Evolutionary conservation across 192 early-diverging fungal species (phyloP).

Genomic region (Rhizophagus sp.): DNA sequence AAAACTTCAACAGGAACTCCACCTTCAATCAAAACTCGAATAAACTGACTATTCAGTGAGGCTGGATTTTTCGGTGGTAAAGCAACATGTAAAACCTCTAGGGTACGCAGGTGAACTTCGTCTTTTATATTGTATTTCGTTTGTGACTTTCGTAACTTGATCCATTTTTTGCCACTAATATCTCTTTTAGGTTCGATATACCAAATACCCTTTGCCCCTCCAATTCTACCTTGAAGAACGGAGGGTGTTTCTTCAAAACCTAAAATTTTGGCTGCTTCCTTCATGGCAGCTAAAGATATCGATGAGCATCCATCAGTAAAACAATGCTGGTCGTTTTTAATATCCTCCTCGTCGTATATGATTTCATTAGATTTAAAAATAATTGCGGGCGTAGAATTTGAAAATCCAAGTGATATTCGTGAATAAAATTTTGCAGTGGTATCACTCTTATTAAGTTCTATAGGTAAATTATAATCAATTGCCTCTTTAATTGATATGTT

Average conservation of each 20-base stretch:
- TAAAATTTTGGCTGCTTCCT: slow-evolving; percentile 24
- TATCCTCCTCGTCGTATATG: slow-evolving; percentile 5
- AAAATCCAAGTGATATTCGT: slow-evolving; percentile 38
- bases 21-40: slow-evolving; percentile 31
- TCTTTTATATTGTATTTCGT: slow-evolving; percentile 31
- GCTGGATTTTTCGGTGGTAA: slow-evolving; percentile 24
- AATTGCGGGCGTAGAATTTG: slow-evolving; percentile 32
- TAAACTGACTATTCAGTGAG: slow-evolving; percentile 35
- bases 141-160: slow-evolving; percentile 35
- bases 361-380: slow-evolving; percentile 32
- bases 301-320: slow-evolving; percentile 42
- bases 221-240: slow-evolving; percentile 43
- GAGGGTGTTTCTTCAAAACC: slow-evolving; percentile 28
- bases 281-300: slow-evolving; percentile 38
- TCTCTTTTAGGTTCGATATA: slow-evolving; percentile 29
- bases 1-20: slow-evolving; percentile 32
- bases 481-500: slow-evolving; percentile 21
- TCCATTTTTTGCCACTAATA: slow-evolving; percentile 22
- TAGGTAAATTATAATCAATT: slow-evolving; percentile 37
- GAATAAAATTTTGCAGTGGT: slow-evolving; percentile 32
- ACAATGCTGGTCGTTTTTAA: slow-evolving; percentile 10
- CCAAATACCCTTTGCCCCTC: slow-evolving; percentile 41
- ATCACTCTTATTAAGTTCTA: slow-evolving; percentile 29
- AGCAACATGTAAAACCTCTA: slow-evolving; percentile 33
- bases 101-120: slow-evolving; percentile 31